These are phyloP conservation scores for Pelargonium cotyledonis DNA, from an alignment of 441 rosid genomes.

Conservation along the genomic window DNA sequence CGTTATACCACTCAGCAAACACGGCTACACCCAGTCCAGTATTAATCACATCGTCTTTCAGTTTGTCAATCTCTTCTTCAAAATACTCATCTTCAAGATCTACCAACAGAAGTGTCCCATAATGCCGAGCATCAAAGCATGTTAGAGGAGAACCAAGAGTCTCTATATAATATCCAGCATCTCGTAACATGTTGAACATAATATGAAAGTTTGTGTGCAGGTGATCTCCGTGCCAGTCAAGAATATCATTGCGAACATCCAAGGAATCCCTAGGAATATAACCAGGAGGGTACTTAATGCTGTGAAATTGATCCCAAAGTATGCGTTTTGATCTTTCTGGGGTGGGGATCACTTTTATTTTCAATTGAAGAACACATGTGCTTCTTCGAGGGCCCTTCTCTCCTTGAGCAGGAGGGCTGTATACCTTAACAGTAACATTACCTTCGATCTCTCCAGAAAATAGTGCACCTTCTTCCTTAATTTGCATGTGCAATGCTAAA, in stretches of 20 bases:
- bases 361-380: slow-evolving; percentile 73
- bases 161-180: slow-evolving; percentile 88
- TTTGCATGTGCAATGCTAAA: slow-evolving; percentile 93
- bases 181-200: slow-evolving; percentile 92
- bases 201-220: slow-evolving; percentile 93
- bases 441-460: slow-evolving; percentile 85
- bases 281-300: slow-evolving; percentile 96
- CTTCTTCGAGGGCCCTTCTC: slow-evolving; percentile 55
- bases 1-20: slow-evolving; percentile 97
- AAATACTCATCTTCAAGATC: slow-evolving; percentile 98
- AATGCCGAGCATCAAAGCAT: slow-evolving; percentile 87
- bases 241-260: slow-evolving; percentile 96
- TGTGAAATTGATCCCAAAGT: slow-evolving; percentile 98
- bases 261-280: slow-evolving; percentile 95
- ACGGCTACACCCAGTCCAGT: slow-evolving; percentile 80
- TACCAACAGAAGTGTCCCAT: slow-evolving; percentile 91
- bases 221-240: slow-evolving; percentile 99
- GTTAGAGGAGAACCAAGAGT: slow-evolving; percentile 97
- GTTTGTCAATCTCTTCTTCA: slow-evolving; percentile 81
- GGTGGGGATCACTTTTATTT: slow-evolving; percentile 79
- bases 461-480: slow-evolving; percentile 89
- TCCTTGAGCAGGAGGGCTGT: slow-evolving; percentile 72
- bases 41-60: slow-evolving; percentile 71
- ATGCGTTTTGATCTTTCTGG: slow-evolving; percentile 83
- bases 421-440: slow-evolving; percentile 57